Base-by-base conservation (phyloP, 805 yeast genomes). In the Candida montana region DNA sequence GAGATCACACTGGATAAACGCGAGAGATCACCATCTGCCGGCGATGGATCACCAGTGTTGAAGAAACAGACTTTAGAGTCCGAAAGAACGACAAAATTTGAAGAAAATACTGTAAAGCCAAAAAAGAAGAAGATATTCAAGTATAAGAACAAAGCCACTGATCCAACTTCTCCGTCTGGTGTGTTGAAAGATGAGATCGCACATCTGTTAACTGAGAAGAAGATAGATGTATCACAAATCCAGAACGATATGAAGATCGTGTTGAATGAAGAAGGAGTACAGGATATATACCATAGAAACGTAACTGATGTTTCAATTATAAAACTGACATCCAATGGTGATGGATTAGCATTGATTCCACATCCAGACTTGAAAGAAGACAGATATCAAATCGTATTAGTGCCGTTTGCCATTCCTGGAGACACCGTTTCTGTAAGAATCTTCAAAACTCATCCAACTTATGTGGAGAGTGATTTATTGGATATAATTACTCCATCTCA, bases 371-470 rank as follows among this genome's bases (percentile, higher is more conserved):
- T 65, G 15, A 38, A 50, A 2, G 49, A 46, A 6, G 47, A 57
- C 32, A 35, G 31, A 26, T 67, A 68, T 39, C 90, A 84, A 59
- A 69, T 90, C 8, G 88, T 80, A 1, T 65, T 87, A 3, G 75
- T 93, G 7, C 99, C 99, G 17, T 93, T 85, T 65, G 83, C 88
- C 4, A 65, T 86, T 27, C 95, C 95, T 1, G 96, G 95, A 2
- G 99, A 93, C 57, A 55, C 71, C 2, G 91, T 81, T 9, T 67
- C 68, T 17, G 72, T 87, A 42, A 78, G 76, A 50, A 78, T 91
- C 1, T 85, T 81, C 67, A 86, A 83, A 59, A 79, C 95, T 0
- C 87, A 86, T 55, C 85, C 87, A 28, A 65, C 64, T 31, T 83
- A 78, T 59, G 84, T 77, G 37, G 95, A 86, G 54, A 70, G 84